Conservation (phyloP, 2,329 filamentous ascomycete species). For the Tolypocladium paradoxum region DNA sequence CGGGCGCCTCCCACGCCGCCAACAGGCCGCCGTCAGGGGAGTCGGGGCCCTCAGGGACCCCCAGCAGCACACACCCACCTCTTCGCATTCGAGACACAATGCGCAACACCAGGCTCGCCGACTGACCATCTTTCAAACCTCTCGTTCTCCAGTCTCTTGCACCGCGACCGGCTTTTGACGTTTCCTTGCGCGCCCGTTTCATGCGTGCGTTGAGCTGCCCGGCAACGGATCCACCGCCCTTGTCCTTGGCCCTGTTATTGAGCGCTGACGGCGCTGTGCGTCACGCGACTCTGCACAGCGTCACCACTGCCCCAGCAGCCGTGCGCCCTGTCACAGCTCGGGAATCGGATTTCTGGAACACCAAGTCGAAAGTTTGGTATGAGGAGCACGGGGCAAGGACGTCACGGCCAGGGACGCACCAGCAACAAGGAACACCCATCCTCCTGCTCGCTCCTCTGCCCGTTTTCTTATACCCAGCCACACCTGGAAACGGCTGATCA, state of each 20-base stretch:
- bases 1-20: background rate
- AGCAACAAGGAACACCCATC: too few relatives aligned
- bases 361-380: background rate
- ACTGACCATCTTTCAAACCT: constrained; percentile 12
- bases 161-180: background rate
- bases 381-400: background rate
- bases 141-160: constrained; percentile 2
- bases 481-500: background rate
- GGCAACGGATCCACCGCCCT: background rate
- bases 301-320: background rate
- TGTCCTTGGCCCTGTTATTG: background rate
- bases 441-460: too few relatives aligned
- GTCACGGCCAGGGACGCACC: background rate
- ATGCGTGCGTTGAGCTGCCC: constrained; percentile 1
- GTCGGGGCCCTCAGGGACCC: constrained; percentile 5
- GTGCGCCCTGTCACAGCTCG: background rate
- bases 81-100: constrained; percentile 22
- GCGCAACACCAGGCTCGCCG: constrained; percentile 16
- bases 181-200: constrained; percentile 2
- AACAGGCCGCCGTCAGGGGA: background rate
- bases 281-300: background rate
- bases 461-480: background rate
- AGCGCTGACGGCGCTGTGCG: background rate
- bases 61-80: constrained; percentile 10
- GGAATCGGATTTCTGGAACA: background rate